Evolutionary conservation across 331 rosid genomes (phyloP).

Genomic region (Rhamnella rubrinervis): DNA sequence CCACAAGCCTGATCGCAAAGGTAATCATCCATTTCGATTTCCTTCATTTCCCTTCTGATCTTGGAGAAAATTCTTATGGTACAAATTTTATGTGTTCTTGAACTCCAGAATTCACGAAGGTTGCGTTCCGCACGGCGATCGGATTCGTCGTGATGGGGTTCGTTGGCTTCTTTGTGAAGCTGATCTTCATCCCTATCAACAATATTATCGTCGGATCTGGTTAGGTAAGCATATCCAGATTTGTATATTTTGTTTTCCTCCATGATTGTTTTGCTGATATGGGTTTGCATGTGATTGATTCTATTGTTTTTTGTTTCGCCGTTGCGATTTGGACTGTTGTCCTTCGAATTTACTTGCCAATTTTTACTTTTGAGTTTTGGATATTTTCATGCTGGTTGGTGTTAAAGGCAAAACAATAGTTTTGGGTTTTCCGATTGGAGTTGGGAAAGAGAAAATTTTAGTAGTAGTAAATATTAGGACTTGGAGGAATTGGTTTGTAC

Average conservation of each 20-base stretch:
- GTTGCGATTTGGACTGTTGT: no score
- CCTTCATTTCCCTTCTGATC: not conserved
- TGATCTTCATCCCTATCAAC: constrained; percentile 83
- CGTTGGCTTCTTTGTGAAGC: constrained; percentile 78
- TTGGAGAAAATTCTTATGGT: not conserved
- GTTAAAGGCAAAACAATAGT: no score
- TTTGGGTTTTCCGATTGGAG: no score
- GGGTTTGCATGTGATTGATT: not conserved
- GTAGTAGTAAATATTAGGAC: no score
- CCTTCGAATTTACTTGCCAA: no score
- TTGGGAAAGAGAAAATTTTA: no score
- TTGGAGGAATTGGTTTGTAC: no score
- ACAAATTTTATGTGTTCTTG: not conserved
- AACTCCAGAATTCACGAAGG: constrained; percentile 62
- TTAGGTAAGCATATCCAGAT: constrained; percentile 34
- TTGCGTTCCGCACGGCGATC: constrained; percentile 71
- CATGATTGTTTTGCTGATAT: not conserved
- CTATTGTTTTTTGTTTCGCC: not conserved
- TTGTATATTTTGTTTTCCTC: not conserved
- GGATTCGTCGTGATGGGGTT: constrained; percentile 87
- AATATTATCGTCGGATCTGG: constrained; percentile 77
- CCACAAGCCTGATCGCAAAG: constrained; percentile 88
- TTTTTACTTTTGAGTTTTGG: no score
- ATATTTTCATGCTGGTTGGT: no score
- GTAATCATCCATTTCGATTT: constrained; percentile 11